Base-by-base conservation (phyloP, 257 asterid genomes). In the Gynochthodes officinalis region DNA sequence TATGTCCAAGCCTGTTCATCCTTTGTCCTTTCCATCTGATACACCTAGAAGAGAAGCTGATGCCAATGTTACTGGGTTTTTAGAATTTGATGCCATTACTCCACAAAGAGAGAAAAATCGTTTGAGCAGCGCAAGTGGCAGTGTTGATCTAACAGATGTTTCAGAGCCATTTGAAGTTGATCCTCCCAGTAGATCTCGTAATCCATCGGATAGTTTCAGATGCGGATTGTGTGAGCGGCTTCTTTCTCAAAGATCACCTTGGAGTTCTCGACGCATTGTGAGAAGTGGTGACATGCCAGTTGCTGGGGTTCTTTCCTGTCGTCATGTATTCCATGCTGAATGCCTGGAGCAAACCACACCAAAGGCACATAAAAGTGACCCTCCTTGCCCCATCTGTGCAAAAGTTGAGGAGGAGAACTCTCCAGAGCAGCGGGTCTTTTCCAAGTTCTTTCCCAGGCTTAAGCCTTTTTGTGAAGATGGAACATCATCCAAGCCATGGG, bases 261-360 rank as follows among this genome's bases (percentile, higher is more conserved):
- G 96, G 97, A 90, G 99, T 75, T 89, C 97, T 2, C 87, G 92
- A 39, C 84, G 97, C 62, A 91, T 91, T 21, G 83, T 91, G 15
- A 85, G 88, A 77, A 91, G 89, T 25, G 96, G 96, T 30, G 99
- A 95, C 70, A 92, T 92, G 98, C 99, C 98, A 0, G 84, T 92
- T 60, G 81, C 99, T 19, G 98, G 98, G 65, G 92, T 95, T 72
- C 98, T 95, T 48, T 89, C 96, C 10, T 95, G 99, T 60, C 80
- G 91, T 21, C 99, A 95, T 48, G 96, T 90, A 40, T 95, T 92
- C 82, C 99, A 95, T 73, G 98, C 96, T 0, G 99, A 95, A 78
- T 95, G 99, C 81, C 75, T 95, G 86, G 98, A 95, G 3, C 98
- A 90, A 73, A 92, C 88, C 2, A 95, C 97, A 5, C 94, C 97